phyloP scores from a whole-genome alignment of 352 stramenopile species.

The Globisporangium cystogenes region DNA sequence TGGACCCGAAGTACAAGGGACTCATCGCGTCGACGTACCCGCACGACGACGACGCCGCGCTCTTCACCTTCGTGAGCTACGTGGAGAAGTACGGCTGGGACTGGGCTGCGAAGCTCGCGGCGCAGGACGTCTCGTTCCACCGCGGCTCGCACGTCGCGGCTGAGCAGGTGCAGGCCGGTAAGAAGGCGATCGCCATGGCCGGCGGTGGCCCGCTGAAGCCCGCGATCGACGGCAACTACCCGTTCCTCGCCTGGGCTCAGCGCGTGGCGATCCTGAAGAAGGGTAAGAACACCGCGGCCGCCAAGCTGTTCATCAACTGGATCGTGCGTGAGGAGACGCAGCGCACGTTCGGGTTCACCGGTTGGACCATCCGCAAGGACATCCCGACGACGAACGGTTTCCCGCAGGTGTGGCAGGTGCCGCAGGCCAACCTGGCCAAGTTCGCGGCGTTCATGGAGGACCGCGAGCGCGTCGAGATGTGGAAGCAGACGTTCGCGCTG shows the following conservation, averaged over 20 bases:
- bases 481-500: slow-evolving; percentile 34
- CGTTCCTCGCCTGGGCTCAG: slow-evolving; percentile 41
- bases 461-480: slow-evolving; percentile 31
- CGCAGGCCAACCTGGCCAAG: slow-evolving; percentile 19
- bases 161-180: slow-evolving; percentile 18
- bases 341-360: slow-evolving; percentile 14
- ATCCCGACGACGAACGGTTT: slow-evolving; percentile 22
- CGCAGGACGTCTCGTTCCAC: slow-evolving; percentile 30
- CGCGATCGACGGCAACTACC: slow-evolving; percentile 1
- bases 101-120: slow-evolving; percentile 36
- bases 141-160: slow-evolving; percentile 26
- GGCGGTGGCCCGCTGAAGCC: neutral
- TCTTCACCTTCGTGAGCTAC: slow-evolving; percentile 43
- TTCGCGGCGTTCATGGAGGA: slow-evolving; percentile 50
- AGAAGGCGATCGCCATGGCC: slow-evolving; percentile 26
- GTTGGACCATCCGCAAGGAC: slow-evolving; percentile 29
- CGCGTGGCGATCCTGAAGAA: slow-evolving; percentile 55
- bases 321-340: slow-evolving; percentile 29
- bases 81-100: slow-evolving; percentile 52
- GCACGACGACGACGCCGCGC: slow-evolving; percentile 39
- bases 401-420: slow-evolving; percentile 26
- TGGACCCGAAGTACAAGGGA: too few relatives aligned
- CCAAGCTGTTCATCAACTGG: slow-evolving; percentile 63
- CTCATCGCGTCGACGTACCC: slow-evolving; percentile 30
- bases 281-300: slow-evolving; percentile 40